Conservation (phyloP, 2,329 filamentous ascomycete genomes). For the Parascedosporium putredinis region DNA sequence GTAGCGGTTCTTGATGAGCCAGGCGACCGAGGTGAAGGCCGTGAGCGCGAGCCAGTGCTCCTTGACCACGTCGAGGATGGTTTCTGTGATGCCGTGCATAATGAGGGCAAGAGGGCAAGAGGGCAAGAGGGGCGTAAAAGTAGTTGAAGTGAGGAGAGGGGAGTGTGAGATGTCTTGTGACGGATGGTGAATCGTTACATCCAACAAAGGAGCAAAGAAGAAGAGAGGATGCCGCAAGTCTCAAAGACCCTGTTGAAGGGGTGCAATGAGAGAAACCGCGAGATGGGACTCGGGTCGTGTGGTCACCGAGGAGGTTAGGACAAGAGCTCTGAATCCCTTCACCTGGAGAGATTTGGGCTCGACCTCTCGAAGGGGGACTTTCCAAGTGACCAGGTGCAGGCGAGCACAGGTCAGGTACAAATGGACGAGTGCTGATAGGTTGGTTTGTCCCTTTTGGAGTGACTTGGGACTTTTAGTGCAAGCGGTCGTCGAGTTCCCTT, state of each 20-base stretch:
- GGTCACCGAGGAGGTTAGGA: too few species aligned
- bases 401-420: not conserved
- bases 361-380: too few species aligned
- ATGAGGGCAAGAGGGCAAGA: not conserved
- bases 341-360: too few species aligned
- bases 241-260: slow-evolving; percentile 2
- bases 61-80: slow-evolving; percentile 25
- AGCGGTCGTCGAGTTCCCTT: not conserved
- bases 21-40: slow-evolving; percentile 83
- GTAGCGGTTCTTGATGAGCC: slow-evolving; percentile 16
- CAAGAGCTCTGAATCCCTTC: too few species aligned
- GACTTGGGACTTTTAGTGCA: not conserved
- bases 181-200: not conserved
- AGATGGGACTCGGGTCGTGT: not conserved
- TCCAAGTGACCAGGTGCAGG: not conserved
- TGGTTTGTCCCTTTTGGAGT: not conserved
- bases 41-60: slow-evolving; percentile 95
- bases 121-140: not conserved
- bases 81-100: slow-evolving; percentile 3
- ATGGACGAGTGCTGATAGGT: not conserved
- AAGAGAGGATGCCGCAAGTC: not conserved
- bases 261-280: not conserved
- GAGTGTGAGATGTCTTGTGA: not conserved
- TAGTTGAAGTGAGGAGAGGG: not conserved
- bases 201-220: not conserved